Conservation (phyloP, 371 early-diverging fungal genomes). For the Blyttiomyces sp. region DNA sequence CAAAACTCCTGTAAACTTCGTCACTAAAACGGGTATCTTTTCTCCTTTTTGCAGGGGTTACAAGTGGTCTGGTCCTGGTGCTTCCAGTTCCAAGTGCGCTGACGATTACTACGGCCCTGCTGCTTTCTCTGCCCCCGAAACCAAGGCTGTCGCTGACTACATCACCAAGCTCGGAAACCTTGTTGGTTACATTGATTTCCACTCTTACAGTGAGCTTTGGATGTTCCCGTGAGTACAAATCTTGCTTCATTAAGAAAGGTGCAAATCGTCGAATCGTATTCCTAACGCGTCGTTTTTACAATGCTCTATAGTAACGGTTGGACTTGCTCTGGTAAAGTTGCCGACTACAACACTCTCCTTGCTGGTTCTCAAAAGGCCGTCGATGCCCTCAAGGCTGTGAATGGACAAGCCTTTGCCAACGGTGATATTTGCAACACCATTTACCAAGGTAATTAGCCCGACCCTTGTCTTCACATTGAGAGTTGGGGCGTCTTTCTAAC, state of each 20-base stretch:
- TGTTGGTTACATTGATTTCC: slow-evolving; percentile 51
- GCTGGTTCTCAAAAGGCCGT: slow-evolving; percentile 13
- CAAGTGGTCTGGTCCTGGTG: slow-evolving; percentile 23
- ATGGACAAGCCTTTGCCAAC: slow-evolving; percentile 14
- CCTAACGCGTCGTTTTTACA: too few relatives aligned
- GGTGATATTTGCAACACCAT: slow-evolving; percentile 28
- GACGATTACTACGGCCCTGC: slow-evolving; percentile 18
- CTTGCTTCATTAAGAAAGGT: too few relatives aligned
- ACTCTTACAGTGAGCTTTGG: slow-evolving; percentile 29
- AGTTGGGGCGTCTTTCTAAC: too few relatives aligned
- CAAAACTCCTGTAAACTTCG: too few relatives aligned
- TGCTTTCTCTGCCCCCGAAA: slow-evolving; percentile 21
- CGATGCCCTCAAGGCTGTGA: slow-evolving; percentile 11
- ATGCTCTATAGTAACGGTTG: too few relatives aligned
- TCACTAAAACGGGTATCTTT: too few relatives aligned
- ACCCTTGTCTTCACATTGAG: too few relatives aligned
- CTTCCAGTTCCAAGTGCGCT: slow-evolving; percentile 13
- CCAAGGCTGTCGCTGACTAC: slow-evolving; percentile 43
- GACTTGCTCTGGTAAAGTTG: slow-evolving; percentile 15
- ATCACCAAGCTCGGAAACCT: slow-evolving; percentile 28
- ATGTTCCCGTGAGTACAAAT: too few relatives aligned
- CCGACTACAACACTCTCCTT: slow-evolving; percentile 18
- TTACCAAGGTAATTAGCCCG: slow-evolving; percentile 30
- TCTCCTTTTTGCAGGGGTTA: too few relatives aligned
- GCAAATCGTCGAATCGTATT: slow-evolving; percentile 13